Evolutionary conservation across 768 basidiomycete species (phyloP).

Genomic region (Sistotremastrum suecicum): DNA sequence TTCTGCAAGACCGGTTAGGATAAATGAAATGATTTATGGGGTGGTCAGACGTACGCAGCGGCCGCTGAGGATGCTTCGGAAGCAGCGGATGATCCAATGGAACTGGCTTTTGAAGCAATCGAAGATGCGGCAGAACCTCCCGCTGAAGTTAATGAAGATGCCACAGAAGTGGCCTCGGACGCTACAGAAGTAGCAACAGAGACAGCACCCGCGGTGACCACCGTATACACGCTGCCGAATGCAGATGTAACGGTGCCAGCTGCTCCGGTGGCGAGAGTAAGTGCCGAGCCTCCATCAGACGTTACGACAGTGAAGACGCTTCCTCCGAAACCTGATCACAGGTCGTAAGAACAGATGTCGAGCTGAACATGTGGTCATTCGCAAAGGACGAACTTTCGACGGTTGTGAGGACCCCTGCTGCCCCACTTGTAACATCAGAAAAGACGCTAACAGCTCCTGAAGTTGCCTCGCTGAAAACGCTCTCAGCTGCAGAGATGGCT

Average conservation of each 20-base stretch:
- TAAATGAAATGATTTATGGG: not conserved
- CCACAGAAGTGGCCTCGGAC: not conserved
- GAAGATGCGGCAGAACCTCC: too few species aligned
- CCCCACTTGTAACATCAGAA: not conserved
- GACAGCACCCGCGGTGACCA: constrained; percentile 16
- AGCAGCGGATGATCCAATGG: constrained; percentile 12
- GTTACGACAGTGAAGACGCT: constrained; percentile 39
- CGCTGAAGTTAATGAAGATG: not conserved
- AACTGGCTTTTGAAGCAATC: too few species aligned
- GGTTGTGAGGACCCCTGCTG: constrained; percentile 16
- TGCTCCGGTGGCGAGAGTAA: constrained; percentile 39
- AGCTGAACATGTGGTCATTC: constrained; percentile 5
- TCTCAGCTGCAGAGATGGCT: constrained; percentile 6
- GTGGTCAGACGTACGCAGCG: not conserved
- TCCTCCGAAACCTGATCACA: constrained; percentile 35
- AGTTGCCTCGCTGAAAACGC: constrained; percentile 7
- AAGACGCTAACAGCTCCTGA: constrained; percentile 7
- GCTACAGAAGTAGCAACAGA: constrained; percentile 3
- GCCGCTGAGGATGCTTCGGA: constrained; percentile 18
- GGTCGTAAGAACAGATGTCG: not conserved
- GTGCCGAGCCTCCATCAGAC: constrained; percentile 39
- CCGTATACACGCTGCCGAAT: constrained; percentile 39
- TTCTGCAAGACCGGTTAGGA: not conserved
- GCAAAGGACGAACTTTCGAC: constrained; percentile 26
- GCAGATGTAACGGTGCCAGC: constrained; percentile 30